A percentile compares a stretch with the other conserved stretches of the same genome.
Conservation (phyloP, 371 early-diverging fungal species). For the Mucor racemosus region DNA sequence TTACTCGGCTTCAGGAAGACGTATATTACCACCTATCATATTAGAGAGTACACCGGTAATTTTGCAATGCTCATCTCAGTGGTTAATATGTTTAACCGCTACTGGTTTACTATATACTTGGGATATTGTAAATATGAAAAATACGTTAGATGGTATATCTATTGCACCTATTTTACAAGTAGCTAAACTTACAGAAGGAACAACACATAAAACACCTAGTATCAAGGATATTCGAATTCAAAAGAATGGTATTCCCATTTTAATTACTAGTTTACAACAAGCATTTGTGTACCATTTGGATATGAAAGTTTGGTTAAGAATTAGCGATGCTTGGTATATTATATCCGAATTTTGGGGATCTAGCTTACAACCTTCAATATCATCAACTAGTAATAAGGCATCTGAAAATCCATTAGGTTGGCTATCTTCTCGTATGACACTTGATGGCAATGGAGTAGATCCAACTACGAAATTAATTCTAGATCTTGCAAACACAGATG, state of each 20-base stretch:
- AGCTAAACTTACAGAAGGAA: slow-evolving; percentile 39
- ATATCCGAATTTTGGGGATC: slow-evolving; percentile 62
- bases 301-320: slow-evolving; percentile 77
- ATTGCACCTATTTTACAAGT: slow-evolving; percentile 63
- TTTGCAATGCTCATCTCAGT: slow-evolving; percentile 59
- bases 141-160: slow-evolving; percentile 56
- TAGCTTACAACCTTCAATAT: neutral
- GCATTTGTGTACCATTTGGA: slow-evolving; percentile 73
- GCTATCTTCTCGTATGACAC: slow-evolving; percentile 30
- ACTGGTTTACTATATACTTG: slow-evolving; percentile 71
- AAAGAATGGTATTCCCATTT: slow-evolving; percentile 70
- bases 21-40: slow-evolving; percentile 71
- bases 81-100: slow-evolving; percentile 69
- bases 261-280: slow-evolving; percentile 74
- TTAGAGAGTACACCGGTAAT: slow-evolving; percentile 69
- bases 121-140: slow-evolving; percentile 60
- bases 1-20: slow-evolving; percentile 72
- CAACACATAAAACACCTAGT: slow-evolving; percentile 44
- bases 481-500: slow-evolving; percentile 28
- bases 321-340: slow-evolving; percentile 68
- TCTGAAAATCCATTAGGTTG: slow-evolving; percentile 41
- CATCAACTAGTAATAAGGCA: neutral
- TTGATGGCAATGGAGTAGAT: slow-evolving; percentile 24
- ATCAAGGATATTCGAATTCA: slow-evolving; percentile 67
- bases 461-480: slow-evolving; percentile 32